Base-by-base conservation (phyloP, 345 rosid genomes). In the Aquilaria yunnanensis region DNA sequence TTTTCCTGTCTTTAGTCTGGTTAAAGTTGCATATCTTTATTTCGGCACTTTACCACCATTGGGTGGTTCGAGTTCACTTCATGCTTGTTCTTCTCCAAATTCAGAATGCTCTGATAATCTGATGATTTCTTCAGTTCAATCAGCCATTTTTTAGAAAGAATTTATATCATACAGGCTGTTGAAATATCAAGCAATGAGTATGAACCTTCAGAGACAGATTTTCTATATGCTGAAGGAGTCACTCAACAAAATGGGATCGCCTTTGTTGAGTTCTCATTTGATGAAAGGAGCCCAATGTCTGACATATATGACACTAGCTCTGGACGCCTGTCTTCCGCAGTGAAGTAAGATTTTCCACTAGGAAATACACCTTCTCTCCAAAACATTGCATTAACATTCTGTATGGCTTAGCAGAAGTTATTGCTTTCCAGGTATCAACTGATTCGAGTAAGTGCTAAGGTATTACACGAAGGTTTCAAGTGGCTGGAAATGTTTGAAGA, bases 401-500 rank as follows among this genome's bases (percentile, higher is more conserved):
- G 14, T 63, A 16, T 47, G 56, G 48, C 45, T 48, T 57, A 37
- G 43, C 43, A 37, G 7, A 37, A 37, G 43, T 37, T 37, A 37
- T 9, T 37, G 8, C 8, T 37, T 9, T 37, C 43, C 64, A 85
- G 90, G 75, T 85, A 76, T 67, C 85, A 82, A 68, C 74, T 85
- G 9, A 82, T 85, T 51, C 78, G 85, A 62, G 62, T 82, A 69
- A 74, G 77, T 65, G 64, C 90, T 32, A 82, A 74, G 58, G 90
- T 85, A 59, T 65, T 82, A 73, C 66, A 69, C 41, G 83, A 82
- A 14, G 80, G 85, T 7, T 80, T 81, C 67, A 85, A 85, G 68
- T 82, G 85, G 90, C 70, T 85, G 67, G 85, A 78, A 65, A 85
- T 85, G 90, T 85, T 85, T 59, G 87, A 82, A 76, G 87, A 85